Base-by-base conservation (phyloP, 441 rosid genomes). In the Mallotus repandus region DNA sequence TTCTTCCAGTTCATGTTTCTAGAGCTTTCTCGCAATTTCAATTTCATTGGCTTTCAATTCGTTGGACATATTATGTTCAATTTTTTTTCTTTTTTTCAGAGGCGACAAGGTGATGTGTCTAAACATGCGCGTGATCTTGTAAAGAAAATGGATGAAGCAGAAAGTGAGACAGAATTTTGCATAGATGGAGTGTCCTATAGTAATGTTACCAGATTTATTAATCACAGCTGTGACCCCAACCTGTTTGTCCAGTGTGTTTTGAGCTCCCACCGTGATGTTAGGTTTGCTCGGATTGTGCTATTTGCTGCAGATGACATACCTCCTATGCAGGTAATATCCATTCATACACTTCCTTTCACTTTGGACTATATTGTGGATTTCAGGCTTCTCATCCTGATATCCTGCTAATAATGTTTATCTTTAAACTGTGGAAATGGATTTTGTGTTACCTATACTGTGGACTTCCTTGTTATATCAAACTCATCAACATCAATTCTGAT, bases 221-320 rank as follows among this genome's bases (percentile, higher is more conserved):
- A 86, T 72, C 86, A 82, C 66, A 82, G 87, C 75, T 86, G 87
- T 5, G 84, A 76, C 70, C 87, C 87, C 9, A 84, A 86, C 72
- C 82, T 84, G 46, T 84, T 82, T 22, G 89, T 86, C 25, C 86
- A 82, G 61, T 81, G 89, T 67, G 63, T 86, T 72, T 64, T 86
- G 74, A 86, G 89, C 67, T 70, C 84, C 46, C 85, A 83, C 76
- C 81, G 53, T 35, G 89, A 86, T 65, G 64, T 82, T 63, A 78
- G 80, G 80, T 81, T 86, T 65, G 88, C 85, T 58, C 78, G 86
- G 16, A 80, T 83, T 50, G 81, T 84, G 53, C 66, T 86, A 49
- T 81, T 86, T 81, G 85, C 88, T 25, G 84, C 88, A 46, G 84
- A 86, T 19, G 77, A 84, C 72, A 84, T 84, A 52, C 80, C 84